These are phyloP conservation scores for Chlamydomonas schloesseri DNA, from an alignment of 139 green algal species.

Conservation along the genomic window DNA sequence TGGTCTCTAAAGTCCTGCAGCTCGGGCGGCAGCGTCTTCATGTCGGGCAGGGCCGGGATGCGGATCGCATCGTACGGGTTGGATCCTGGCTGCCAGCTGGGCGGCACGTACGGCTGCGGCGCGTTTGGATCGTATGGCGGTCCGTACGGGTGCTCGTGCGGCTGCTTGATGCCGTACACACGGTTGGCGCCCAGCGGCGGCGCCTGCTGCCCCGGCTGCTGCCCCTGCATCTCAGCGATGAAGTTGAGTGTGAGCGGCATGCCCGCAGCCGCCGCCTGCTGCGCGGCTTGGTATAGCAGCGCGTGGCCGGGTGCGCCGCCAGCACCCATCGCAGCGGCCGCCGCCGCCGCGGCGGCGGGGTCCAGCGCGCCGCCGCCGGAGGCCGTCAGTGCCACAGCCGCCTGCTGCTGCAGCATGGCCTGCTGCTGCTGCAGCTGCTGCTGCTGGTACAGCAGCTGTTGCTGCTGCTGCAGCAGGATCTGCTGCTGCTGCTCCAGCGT, in stretches of 20 bases:
- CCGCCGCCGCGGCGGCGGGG: background rate
- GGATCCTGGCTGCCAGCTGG: background rate
- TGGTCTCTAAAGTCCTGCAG: slow-evolving; percentile 52
- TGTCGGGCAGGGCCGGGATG: slow-evolving; percentile 44
- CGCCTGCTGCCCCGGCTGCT: background rate
- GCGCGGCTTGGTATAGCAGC: background rate
- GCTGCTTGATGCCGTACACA: slow-evolving; percentile 23
- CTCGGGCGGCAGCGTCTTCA: slow-evolving; percentile 29
- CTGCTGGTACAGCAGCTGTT: background rate
- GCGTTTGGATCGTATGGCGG: background rate
- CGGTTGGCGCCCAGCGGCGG: background rate
- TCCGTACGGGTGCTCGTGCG: slow-evolving; percentile 30
- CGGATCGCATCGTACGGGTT: slow-evolving; percentile 42
- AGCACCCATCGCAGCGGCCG: background rate
- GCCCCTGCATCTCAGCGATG: slow-evolving; percentile 23
- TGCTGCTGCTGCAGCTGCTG: background rate
- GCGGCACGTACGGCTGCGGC: background rate
- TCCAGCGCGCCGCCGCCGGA: background rate
- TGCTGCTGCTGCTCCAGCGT: background rate
- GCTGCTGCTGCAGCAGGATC: background rate
- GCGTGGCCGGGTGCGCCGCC: background rate
- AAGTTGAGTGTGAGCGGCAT: slow-evolving; percentile 20
- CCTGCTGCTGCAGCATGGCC: too few relatives aligned
- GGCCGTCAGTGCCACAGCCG: too few relatives aligned
- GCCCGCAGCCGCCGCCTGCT: background rate